Conservation (phyloP, 2,329 filamentous ascomycete species). For the Amesomyces nigricolor region DNA sequence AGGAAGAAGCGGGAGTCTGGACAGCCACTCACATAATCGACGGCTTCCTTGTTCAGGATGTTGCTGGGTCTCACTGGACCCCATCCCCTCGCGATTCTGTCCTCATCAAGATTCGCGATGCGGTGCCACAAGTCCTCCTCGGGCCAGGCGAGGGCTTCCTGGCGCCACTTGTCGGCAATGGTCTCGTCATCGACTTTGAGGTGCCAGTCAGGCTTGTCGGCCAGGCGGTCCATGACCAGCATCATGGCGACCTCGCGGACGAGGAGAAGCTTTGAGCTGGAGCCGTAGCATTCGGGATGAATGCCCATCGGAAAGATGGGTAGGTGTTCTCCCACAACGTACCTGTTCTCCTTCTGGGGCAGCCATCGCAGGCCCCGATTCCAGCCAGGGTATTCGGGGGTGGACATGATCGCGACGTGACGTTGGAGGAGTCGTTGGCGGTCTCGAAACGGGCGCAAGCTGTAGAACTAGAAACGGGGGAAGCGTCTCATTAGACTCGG, state of each 20-base stretch:
- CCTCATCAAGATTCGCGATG: not conserved
- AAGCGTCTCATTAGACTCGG: too few relatives aligned
- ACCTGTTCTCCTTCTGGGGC: not conserved
- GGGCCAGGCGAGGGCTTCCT: constrained; percentile 28
- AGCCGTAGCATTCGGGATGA: not conserved
- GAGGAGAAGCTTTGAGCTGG: constrained; percentile 8
- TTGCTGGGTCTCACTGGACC: not conserved
- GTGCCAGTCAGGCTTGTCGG: constrained; percentile 36
- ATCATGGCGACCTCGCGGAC: constrained; percentile 35
- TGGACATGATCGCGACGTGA: too few relatives aligned
- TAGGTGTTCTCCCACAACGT: not conserved
- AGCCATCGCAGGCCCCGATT: not conserved
- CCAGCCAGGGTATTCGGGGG: constrained; percentile 1
- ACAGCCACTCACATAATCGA: constrained; percentile 1
- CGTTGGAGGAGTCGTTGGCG: too few relatives aligned
- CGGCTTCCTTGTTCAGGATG: constrained; percentile 1
- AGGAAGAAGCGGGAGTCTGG: not conserved
- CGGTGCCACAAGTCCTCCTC: constrained; percentile 20
- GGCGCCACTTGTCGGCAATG: constrained; percentile 32
- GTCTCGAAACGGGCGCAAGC: too few relatives aligned
- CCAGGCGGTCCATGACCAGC: constrained; percentile 31
- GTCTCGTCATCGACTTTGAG: constrained; percentile 32
- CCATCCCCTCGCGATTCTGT: not conserved
- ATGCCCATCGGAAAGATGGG: constrained; percentile 3
- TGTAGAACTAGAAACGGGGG: too few relatives aligned